Evolutionary conservation across 2,329 filamentous ascomycete species (phyloP).

Genomic region (Allantophomopsis lycopodina): DNA sequence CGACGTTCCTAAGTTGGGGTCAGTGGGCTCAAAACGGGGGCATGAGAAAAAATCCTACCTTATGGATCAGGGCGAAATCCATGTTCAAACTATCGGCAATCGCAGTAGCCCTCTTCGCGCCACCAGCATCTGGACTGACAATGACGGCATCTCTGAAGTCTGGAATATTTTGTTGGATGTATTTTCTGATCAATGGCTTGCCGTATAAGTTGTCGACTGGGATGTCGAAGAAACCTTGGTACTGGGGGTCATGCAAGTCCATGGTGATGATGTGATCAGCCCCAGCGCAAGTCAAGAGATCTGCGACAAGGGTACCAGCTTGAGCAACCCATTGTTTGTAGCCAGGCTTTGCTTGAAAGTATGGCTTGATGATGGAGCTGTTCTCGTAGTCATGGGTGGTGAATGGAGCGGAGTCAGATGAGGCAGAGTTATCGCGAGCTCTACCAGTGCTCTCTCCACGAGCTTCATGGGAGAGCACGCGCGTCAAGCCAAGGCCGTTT

Average conservation of each 20-base stretch:
- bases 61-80: constrained; percentile 96
- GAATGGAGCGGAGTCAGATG: constrained; percentile 20
- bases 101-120: constrained; percentile 87
- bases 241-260: constrained; percentile 92
- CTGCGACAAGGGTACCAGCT: constrained; percentile 86
- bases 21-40: constrained; percentile 18
- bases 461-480: constrained; percentile 20
- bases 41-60: constrained; percentile 41
- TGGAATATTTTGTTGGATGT: constrained; percentile 63
- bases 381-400: constrained; percentile 55
- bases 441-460: constrained; percentile 22
- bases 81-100: constrained; percentile 89
- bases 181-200: constrained; percentile 56
- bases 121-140: constrained; percentile 88
- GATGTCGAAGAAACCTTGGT: constrained; percentile 98
- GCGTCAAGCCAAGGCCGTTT: constrained; percentile 18
- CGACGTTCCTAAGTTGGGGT: constrained; percentile 57
- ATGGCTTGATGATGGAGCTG: constrained; percentile 36
- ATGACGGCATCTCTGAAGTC: constrained; percentile 80
- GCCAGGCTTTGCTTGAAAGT: constrained; percentile 73
- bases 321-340: constrained; percentile 99
- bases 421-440: constrained; percentile 9
- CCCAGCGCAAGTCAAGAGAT: constrained; percentile 87
- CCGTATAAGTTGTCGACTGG: constrained; percentile 96
- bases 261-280: constrained; percentile 96